These are phyloP conservation scores for Saturnispora bothae DNA, from an alignment of 805 yeast genomes.

Conservation along the genomic window DNA sequence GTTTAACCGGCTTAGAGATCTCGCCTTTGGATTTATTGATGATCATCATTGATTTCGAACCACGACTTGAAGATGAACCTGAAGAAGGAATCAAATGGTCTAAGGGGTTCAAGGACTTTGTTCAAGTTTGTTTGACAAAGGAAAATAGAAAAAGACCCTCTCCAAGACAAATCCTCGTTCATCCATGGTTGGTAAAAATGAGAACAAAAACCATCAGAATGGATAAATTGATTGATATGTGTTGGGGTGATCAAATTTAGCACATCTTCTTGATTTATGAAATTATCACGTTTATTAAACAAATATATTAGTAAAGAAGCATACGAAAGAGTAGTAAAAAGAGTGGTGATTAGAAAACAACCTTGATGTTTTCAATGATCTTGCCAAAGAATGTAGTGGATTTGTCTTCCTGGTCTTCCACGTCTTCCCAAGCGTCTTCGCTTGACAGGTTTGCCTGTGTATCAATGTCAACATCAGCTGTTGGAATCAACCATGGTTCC, in stretches of 20 bases:
- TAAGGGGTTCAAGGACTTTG: conserved; percentile 69
- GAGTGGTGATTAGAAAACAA: too few relatives aligned
- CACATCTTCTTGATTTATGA: too few relatives aligned
- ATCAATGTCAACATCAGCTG: conserved; percentile 46
- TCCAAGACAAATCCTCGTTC: conserved; percentile 86
- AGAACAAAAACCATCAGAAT: conserved; percentile 62
- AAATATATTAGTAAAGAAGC: too few relatives aligned
- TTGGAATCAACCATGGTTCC: conserved; percentile 33
- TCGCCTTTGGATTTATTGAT: conserved; percentile 81
- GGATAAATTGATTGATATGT: conserved; percentile 71
- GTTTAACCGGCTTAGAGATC: conserved; percentile 31
- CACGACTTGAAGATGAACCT: conserved; percentile 69
- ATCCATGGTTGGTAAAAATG: conserved; percentile 88
- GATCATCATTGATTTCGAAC: conserved; percentile 72
- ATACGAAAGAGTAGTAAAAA: too few relatives aligned
- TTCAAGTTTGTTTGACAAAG: conserved; percentile 71
- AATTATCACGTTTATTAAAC: too few relatives aligned
- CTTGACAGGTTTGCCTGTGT: conserved; percentile 9
- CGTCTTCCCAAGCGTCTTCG: conserved; percentile 45
- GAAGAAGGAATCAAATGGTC: conserved; percentile 72
- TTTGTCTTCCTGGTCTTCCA: not conserved
- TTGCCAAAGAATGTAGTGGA: too few relatives aligned
- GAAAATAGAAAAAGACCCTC: conserved; percentile 75
- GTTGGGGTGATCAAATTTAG: conserved; percentile 49
- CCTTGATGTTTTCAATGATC: too few relatives aligned